Percentiles rank a stretch among this genome's conserved stretches.
phyloP scores from a whole-genome alignment of 1,284 basidiomycete genomes.

The Stereum hirsutum region DNA sequence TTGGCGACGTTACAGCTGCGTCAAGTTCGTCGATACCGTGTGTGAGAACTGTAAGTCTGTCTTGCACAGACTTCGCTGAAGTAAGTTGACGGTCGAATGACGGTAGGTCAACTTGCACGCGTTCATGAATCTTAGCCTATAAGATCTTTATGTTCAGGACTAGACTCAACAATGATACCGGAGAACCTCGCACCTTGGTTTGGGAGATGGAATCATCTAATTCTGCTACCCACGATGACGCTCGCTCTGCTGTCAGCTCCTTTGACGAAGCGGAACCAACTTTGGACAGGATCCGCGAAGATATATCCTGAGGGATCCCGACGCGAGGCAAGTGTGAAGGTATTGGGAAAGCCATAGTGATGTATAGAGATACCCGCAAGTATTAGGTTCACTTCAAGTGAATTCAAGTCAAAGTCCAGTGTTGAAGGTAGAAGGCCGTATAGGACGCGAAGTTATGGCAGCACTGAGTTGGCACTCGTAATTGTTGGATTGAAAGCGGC shows the following conservation, averaged over 20 bases:
- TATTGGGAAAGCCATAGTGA: constrained; percentile 58
- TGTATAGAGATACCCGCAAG: not conserved
- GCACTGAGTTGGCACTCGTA: not conserved
- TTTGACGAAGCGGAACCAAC: constrained; percentile 51
- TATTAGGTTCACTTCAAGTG: not conserved
- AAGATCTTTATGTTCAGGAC: not conserved
- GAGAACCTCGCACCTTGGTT: constrained; percentile 44
- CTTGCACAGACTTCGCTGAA: constrained; percentile 53
- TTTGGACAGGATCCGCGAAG: constrained; percentile 58
- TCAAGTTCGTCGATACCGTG: constrained; percentile 42
- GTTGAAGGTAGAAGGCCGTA: not conserved
- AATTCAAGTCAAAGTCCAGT: not conserved
- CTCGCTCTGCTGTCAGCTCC: constrained; percentile 47
- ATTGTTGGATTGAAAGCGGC: not conserved
- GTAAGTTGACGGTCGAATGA: constrained; percentile 55
- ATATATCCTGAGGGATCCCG: constrained; percentile 46
- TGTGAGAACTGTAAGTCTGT: constrained; percentile 42
- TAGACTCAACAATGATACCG: not conserved
- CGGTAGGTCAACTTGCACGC: constrained; percentile 53
- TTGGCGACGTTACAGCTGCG: constrained; percentile 39
- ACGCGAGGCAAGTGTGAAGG: constrained; percentile 59
- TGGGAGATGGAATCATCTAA: constrained; percentile 56
- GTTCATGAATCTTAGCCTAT: constrained; percentile 57
- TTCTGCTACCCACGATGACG: constrained; percentile 60
- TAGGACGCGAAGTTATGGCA: not conserved